A percentile compares a stretch with the other conserved stretches of the same genome.
These are phyloP conservation scores for Sextonia rubra DNA, from an alignment of 164 flowering plant genomes.

Conservation along the genomic window DNA sequence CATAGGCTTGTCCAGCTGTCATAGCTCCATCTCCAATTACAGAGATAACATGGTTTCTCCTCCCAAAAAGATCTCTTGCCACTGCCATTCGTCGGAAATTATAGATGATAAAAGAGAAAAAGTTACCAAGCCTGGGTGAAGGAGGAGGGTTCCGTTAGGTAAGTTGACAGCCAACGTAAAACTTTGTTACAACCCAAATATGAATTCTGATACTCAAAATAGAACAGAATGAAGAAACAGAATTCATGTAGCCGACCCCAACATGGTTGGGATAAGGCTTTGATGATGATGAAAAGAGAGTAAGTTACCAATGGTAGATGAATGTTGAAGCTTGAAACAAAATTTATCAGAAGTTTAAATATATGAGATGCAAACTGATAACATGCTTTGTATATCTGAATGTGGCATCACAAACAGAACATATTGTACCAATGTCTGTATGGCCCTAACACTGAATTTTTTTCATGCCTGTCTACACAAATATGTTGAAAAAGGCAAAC, in stretches of 20 bases:
- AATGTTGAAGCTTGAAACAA: not conserved
- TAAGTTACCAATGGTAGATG: not conserved
- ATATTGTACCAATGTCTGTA: not conserved
- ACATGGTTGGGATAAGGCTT: too few relatives aligned
- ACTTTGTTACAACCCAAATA: too few relatives aligned
- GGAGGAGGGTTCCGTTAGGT: too few relatives aligned
- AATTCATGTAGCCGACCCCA: too few relatives aligned
- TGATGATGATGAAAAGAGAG: too few relatives aligned
- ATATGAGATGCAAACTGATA: not conserved
- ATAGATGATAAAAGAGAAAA: not conserved
- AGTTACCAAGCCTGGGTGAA: too few relatives aligned
- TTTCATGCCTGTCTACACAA: not conserved
- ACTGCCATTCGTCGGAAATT: conserved; percentile 72
- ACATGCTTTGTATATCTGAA: not conserved
- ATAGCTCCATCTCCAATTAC: conserved; percentile 98
- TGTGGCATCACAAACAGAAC: not conserved
- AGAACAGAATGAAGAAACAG: too few relatives aligned
- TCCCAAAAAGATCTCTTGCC: conserved; percentile 76
- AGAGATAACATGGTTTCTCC: conserved; percentile 66
- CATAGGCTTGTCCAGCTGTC: conserved; percentile 99
- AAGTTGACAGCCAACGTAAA: too few relatives aligned
- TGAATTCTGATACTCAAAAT: too few relatives aligned
- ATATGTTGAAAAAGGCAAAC: too few relatives aligned
- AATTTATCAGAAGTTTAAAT: not conserved
- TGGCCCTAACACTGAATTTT: not conserved